phyloP scores from a whole-genome alignment of 176 grass and related monocot species.

The Pontederia paniculata region DNA sequence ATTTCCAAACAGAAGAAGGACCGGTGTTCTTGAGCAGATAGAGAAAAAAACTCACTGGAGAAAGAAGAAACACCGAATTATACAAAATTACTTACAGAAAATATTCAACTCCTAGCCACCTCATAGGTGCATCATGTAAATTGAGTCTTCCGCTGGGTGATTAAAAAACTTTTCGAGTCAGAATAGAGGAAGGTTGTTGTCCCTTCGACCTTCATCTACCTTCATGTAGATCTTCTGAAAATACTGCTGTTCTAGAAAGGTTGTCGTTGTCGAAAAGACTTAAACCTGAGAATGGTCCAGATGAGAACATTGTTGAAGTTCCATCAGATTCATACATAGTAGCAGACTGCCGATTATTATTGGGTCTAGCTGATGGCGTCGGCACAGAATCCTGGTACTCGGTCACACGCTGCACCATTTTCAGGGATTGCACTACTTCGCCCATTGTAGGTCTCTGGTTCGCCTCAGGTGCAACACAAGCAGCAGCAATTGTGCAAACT shows the following conservation, averaged over 20 bases:
- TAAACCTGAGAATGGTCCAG: constrained; percentile 85
- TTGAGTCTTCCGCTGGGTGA: too few relatives aligned
- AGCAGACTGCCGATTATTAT: constrained; percentile 34
- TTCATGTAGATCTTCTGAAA: constrained; percentile 96
- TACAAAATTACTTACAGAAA: too few relatives aligned
- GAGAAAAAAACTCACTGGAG: too few relatives aligned
- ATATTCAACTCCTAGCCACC: too few relatives aligned
- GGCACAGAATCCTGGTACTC: constrained; percentile 62
- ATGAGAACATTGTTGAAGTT: constrained; percentile 96
- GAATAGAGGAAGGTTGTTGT: background rate
- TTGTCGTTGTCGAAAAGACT: constrained; percentile 82
- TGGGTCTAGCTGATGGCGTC: constrained; percentile 38
- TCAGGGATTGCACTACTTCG: constrained; percentile 98
- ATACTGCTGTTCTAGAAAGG: constrained; percentile 50
- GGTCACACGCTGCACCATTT: constrained; percentile 80
- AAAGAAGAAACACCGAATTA: too few relatives aligned
- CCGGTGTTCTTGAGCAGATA: too few relatives aligned
- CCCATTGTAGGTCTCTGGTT: constrained; percentile 97
- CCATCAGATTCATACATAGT: constrained; percentile 81
- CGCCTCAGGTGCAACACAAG: constrained; percentile 84
- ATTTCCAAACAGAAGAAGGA: too few relatives aligned
- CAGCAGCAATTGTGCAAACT: constrained; percentile 90
- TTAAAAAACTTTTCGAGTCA: too few relatives aligned
- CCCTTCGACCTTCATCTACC: constrained; percentile 48
- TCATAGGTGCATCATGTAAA: too few relatives aligned